phyloP scores from a whole-genome alignment of 768 basidiomycete genomes.

The Russula brevipes region DNA sequence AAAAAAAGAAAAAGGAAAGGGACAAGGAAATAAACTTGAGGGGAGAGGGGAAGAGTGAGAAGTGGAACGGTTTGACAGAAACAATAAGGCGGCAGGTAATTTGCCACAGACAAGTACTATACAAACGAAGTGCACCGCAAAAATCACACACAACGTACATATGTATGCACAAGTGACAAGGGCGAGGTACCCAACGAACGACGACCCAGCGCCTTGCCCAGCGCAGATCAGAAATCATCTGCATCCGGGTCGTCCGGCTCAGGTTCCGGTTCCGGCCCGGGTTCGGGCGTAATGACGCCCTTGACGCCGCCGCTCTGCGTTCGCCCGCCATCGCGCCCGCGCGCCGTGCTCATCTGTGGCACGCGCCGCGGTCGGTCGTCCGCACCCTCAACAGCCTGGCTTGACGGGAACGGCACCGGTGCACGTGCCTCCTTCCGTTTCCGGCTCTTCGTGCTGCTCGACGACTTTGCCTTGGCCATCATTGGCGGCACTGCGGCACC shows the following conservation, averaged over 20 bases:
- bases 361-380: conserved; percentile 27
- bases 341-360: conserved; percentile 64
- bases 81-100: neutral
- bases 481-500: conserved; percentile 5
- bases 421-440: conserved; percentile 37
- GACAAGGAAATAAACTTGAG: no score
- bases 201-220: no score
- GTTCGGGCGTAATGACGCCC: conserved; percentile 47
- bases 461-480: conserved; percentile 26
- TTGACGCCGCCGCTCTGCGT: conserved; percentile 86
- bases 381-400: conserved; percentile 15
- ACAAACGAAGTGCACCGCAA: conserved; percentile 4
- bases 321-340: conserved; percentile 73
- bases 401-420: conserved; percentile 24
- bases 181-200: no score
- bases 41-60: no score
- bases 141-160: neutral
- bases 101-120: conserved; percentile 3
- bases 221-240: conserved; percentile 24
- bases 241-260: conserved; percentile 30
- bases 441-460: conserved; percentile 35
- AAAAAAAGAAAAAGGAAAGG: neutral
- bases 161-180: no score
- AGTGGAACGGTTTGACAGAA: no score
- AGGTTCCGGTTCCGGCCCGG: neutral